phyloP scores from a whole-genome alignment of 768 basidiomycete genomes.

The Tylopilus balloui region DNA sequence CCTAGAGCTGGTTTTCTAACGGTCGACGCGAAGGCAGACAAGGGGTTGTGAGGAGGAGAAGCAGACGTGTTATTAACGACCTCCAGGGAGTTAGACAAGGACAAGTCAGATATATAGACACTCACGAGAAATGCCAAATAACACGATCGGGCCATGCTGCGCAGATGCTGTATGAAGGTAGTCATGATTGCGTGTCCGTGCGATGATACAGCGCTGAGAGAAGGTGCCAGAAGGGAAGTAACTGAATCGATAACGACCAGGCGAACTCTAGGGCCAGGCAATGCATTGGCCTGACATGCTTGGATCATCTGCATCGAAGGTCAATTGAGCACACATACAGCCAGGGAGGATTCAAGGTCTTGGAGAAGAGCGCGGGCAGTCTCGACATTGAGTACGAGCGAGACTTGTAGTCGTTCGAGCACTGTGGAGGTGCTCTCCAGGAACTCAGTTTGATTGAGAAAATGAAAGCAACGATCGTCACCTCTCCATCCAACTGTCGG shows the following conservation, averaged over 20 bases:
- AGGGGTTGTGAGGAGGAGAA: constrained; percentile 29
- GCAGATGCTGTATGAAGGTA: constrained; percentile 63
- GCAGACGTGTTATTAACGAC: constrained; percentile 56
- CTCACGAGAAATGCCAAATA: constrained; percentile 53
- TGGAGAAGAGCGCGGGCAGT: constrained; percentile 49
- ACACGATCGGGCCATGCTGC: constrained; percentile 42
- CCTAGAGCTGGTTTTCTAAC: constrained; percentile 68
- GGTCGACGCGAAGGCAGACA: constrained; percentile 33
- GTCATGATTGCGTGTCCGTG: constrained; percentile 77
- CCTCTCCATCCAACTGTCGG: constrained; percentile 22
- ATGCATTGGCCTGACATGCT: constrained; percentile 9
- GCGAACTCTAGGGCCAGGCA: constrained; percentile 25
- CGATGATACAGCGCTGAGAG: constrained; percentile 60
- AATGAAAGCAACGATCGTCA: constrained; percentile 15
- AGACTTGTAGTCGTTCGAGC: constrained; percentile 56
- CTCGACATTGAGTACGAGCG: constrained; percentile 56
- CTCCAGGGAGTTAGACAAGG: constrained; percentile 32
- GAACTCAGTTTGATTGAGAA: constrained; percentile 3
- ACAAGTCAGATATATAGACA: constrained; percentile 1
- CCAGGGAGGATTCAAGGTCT: constrained; percentile 32
- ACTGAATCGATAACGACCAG: constrained; percentile 63
- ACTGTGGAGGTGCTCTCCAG: constrained; percentile 29
- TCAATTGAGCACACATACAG: constrained; percentile 19
- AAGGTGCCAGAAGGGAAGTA: constrained; percentile 59
- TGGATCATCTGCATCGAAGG: constrained; percentile 1